Conservation (phyloP, 495 filamentous ascomycete genomes). For the Pyronema domesticum region DNA sequence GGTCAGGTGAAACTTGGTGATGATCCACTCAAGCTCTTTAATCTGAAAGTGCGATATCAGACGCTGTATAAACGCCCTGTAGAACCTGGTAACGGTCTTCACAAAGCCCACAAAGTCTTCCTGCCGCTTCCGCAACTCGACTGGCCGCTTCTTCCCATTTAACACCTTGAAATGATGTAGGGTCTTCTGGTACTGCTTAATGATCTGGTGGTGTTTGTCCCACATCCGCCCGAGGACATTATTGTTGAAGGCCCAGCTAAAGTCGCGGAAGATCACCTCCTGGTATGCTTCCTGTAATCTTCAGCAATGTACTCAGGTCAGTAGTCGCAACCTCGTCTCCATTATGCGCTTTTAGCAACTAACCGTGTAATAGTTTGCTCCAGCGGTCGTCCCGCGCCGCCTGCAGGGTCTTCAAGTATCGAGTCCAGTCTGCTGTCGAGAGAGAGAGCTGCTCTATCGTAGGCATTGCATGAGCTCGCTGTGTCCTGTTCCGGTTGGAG, state of each 20-base stretch:
- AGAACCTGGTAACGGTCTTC: conserved; percentile 72
- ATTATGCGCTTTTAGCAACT: neutral
- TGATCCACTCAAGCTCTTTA: conserved; percentile 51
- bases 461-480: neutral
- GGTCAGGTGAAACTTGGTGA: conserved; percentile 46
- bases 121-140: conserved; percentile 60
- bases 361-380: conserved; percentile 4
- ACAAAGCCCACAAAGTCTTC: conserved; percentile 68
- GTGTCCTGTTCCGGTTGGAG: neutral
- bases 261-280: conserved; percentile 52
- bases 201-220: conserved; percentile 60
- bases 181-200: conserved; percentile 52
- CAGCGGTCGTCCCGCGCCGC: neutral
- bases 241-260: conserved; percentile 44
- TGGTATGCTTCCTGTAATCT: conserved; percentile 35
- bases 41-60: conserved; percentile 58
- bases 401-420: neutral
- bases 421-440: conserved; percentile 1
- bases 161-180: conserved; percentile 28
- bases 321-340: neutral
- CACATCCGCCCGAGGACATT: conserved; percentile 57
- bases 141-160: conserved; percentile 43
- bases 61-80: conserved; percentile 64
- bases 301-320: conserved; percentile 1
- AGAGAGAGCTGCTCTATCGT: neutral